These are phyloP conservation scores for Bolboschoenoplectus hybrid DNA, from an alignment of 202 grass and related monocot genomes.

Conservation along the genomic window DNA sequence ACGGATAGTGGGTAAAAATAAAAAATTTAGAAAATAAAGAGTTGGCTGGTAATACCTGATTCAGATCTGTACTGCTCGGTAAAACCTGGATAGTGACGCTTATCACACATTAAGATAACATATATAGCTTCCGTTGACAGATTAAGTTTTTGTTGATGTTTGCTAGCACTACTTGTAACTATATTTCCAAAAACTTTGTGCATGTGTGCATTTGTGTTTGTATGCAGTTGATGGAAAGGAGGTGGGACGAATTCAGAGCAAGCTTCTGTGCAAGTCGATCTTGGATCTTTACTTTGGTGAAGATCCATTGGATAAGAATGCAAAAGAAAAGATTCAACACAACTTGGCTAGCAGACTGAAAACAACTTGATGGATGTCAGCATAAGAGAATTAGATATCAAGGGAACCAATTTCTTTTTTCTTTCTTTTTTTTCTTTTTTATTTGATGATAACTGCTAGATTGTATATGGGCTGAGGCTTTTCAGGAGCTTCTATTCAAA, in stretches of 20 bases:
- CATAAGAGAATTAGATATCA: not conserved
- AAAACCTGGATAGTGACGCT: not conserved
- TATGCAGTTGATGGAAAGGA: constrained; percentile 65
- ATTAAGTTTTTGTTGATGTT: not conserved
- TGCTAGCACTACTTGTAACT: not conserved
- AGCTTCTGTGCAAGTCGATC: constrained; percentile 74
- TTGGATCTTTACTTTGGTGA: constrained; percentile 95
- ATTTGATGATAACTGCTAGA: not conserved
- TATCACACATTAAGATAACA: constrained; percentile 1
- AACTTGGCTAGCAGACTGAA: constrained; percentile 53
- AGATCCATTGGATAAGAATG: constrained; percentile 73
- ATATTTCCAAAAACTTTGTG: not conserved
- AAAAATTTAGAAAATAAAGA: not conserved
- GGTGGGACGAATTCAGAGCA: constrained; percentile 74
- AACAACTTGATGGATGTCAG: constrained; percentile 42
- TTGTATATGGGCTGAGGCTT: not conserved
- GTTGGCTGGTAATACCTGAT: not conserved
- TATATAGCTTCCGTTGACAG: not conserved
- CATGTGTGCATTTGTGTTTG: not conserved
- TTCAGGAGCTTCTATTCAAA: not conserved
- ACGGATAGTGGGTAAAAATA: not conserved
- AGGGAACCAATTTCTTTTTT: constrained; percentile 8
- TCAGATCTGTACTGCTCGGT: not conserved
- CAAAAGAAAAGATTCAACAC: constrained; percentile 64
- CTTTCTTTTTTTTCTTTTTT: not conserved